Evolutionary conservation across 2,329 filamentous ascomycete genomes (phyloP).

Genomic region (Ophiostoma sp.): DNA sequence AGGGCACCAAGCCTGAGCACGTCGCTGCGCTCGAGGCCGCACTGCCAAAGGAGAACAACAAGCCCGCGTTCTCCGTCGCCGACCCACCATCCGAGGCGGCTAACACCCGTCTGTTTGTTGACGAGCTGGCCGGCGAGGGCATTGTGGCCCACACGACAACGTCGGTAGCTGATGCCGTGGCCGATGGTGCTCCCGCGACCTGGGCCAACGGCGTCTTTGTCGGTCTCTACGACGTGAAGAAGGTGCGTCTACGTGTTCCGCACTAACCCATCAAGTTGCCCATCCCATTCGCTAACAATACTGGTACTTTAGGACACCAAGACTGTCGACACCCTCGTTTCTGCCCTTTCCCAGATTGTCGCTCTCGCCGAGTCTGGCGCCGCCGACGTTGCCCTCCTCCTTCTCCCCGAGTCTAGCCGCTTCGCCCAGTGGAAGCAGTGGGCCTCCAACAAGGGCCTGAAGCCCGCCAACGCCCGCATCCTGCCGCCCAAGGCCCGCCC

Average conservation of each 20-base stretch:
- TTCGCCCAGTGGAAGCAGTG: constrained; percentile 42
- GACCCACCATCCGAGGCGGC: constrained; percentile 47
- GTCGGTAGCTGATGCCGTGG: constrained; percentile 45
- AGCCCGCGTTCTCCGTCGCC: constrained; percentile 52
- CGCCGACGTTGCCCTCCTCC: constrained; percentile 57
- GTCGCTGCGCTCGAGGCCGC: constrained; percentile 46
- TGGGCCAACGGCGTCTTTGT: constrained; percentile 48
- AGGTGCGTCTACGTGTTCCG: constrained; percentile 37
- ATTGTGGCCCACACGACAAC: constrained; percentile 29
- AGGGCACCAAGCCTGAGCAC: constrained; percentile 54
- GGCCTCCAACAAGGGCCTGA: constrained; percentile 39
- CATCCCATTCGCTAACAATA: not conserved
- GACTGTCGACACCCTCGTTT: constrained; percentile 46
- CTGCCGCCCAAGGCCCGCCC: constrained; percentile 9
- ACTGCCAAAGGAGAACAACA: constrained; percentile 38
- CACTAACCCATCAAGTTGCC: not conserved
- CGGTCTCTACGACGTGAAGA: constrained; percentile 46
- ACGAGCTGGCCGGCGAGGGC: constrained; percentile 43
- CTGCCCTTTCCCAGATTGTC: constrained; percentile 47
- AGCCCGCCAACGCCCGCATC: constrained; percentile 30
- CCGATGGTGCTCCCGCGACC: constrained; percentile 32
- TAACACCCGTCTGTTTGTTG: constrained; percentile 45
- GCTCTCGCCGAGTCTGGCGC: constrained; percentile 50
- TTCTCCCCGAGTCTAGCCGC: constrained; percentile 52
- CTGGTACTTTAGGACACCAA: constrained; percentile 42